A percentile compares a stretch with the other conserved stretches of the same genome.
These are phyloP conservation scores for Catharanthus roseus DNA, from an alignment of 257 asterid species.

Conservation along the genomic window DNA sequence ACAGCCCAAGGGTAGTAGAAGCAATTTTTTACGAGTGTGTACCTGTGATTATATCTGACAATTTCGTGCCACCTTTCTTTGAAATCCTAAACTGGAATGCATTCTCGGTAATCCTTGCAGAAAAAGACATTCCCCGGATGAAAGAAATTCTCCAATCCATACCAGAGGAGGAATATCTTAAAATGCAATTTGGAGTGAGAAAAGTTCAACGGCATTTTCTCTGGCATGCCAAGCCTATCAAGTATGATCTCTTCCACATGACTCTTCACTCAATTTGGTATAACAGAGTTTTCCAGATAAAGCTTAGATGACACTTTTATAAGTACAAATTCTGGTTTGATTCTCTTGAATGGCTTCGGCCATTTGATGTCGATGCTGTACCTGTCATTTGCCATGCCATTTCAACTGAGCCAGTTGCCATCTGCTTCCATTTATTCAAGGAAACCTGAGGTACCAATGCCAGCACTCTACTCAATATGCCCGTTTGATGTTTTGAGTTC, in stretches of 20 bases:
- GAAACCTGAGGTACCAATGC: neutral
- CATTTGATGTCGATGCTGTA: neutral
- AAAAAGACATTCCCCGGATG: conserved; percentile 65
- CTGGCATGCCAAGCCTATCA: conserved; percentile 76
- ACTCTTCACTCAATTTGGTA: conserved; percentile 93
- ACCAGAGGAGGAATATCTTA: conserved; percentile 48
- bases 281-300: conserved; percentile 72
- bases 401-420: neutral
- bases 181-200: conserved; percentile 63
- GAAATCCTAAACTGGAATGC: conserved; percentile 77
- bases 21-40: conserved; percentile 87
- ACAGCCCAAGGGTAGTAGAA: conserved; percentile 89
- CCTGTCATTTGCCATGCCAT: neutral
- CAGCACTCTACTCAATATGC: no score
- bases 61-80: conserved; percentile 86
- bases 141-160: conserved; percentile 51
- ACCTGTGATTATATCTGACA: conserved; percentile 80
- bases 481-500: no score
- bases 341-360: neutral
- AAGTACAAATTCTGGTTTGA: neutral
- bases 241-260: conserved; percentile 88
- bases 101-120: conserved; percentile 58
- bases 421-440: neutral
- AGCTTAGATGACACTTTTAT: conserved; percentile 37
- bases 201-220: conserved; percentile 72